Evolutionary conservation across 805 yeast genomes (phyloP).

Genomic region (Candida nanaspora): DNA sequence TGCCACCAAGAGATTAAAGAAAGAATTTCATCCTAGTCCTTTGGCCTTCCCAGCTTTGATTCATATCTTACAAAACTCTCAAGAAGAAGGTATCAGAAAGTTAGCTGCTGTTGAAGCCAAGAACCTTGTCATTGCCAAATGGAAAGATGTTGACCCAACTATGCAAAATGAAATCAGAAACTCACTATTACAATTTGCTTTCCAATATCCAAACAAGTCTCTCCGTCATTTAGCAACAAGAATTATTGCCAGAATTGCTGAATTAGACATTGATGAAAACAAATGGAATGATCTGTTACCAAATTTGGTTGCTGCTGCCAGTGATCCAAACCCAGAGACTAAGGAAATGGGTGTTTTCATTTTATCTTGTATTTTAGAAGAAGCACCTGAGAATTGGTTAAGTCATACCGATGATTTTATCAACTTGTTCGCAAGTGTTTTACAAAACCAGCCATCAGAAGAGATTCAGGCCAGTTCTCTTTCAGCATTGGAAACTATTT

Average conservation of each 20-base stretch:
- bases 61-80: conserved; percentile 67
- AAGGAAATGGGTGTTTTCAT: conserved; percentile 83
- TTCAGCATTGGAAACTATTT: conserved; percentile 67
- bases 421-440: conserved; percentile 59
- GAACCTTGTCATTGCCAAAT: conserved; percentile 66
- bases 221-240: conserved; percentile 88
- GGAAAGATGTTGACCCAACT: conserved; percentile 49
- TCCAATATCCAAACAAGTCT: conserved; percentile 50
- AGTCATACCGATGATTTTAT: conserved; percentile 61
- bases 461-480: conserved; percentile 81
- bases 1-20: conserved; percentile 69
- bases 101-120: conserved; percentile 96
- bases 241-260: conserved; percentile 81
- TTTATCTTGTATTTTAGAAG: conserved; percentile 70
- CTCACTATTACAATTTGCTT: conserved; percentile 61
- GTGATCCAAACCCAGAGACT: conserved; percentile 37
- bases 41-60: conserved; percentile 74
- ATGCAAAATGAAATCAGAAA: conserved; percentile 56
- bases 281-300: conserved; percentile 77
- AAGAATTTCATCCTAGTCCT: conserved; percentile 66
- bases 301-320: conserved; percentile 59
- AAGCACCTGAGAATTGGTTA: conserved; percentile 49
- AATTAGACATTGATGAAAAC: conserved; percentile 55
- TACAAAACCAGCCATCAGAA: conserved; percentile 52
- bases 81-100: conserved; percentile 70